Evolutionary conservation across 495 filamentous ascomycete species (phyloP).

Genomic region (Penicillium roqueforti): DNA sequence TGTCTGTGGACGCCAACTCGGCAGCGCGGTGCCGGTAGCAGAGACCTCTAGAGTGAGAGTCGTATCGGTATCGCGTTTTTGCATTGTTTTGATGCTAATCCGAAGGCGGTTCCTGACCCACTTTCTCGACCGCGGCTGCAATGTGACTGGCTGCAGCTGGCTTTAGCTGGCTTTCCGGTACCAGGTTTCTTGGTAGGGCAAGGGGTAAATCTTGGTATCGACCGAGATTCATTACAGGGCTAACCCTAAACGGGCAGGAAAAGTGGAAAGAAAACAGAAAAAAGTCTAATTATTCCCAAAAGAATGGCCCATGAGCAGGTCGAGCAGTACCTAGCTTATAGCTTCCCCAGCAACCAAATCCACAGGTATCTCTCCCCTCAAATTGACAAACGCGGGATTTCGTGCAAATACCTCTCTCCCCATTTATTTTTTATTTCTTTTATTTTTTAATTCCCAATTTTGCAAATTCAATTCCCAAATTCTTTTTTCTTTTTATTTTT

Average conservation of each 20-base stretch:
- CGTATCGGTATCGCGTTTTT: conserved; percentile 4
- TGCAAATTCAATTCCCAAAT: conserved; percentile 12
- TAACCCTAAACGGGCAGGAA: neutral
- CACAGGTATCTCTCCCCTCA: conserved; percentile 10
- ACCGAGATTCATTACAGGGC: neutral
- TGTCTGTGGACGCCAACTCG: conserved; percentile 11
- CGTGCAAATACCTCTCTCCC: conserved; percentile 5
- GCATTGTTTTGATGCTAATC: conserved; percentile 4
- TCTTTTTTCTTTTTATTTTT: conserved; percentile 13
- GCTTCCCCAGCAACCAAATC: conserved; percentile 6
- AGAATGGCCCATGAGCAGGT: conserved; percentile 3
- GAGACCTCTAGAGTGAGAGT: neutral
- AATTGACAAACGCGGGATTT: conserved; percentile 7
- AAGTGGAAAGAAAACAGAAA: conserved; percentile 4
- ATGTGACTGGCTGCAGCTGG: conserved; percentile 9
- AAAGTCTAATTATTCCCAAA: conserved; percentile 1
- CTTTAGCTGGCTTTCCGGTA: neutral
- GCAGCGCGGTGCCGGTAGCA: conserved; percentile 10
- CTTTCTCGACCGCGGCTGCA: too few relatives aligned
- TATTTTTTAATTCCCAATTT: conserved; percentile 17
- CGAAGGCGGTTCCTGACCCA: too few relatives aligned
- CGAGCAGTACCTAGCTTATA: conserved; percentile 3
- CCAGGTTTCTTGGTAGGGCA: conserved; percentile 6
- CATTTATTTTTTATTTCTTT: neutral
- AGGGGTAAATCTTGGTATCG: conserved; percentile 14